These are phyloP conservation scores for Dunaliella sp. DNA, from an alignment of 139 green algal genomes.

Conservation along the genomic window DNA sequence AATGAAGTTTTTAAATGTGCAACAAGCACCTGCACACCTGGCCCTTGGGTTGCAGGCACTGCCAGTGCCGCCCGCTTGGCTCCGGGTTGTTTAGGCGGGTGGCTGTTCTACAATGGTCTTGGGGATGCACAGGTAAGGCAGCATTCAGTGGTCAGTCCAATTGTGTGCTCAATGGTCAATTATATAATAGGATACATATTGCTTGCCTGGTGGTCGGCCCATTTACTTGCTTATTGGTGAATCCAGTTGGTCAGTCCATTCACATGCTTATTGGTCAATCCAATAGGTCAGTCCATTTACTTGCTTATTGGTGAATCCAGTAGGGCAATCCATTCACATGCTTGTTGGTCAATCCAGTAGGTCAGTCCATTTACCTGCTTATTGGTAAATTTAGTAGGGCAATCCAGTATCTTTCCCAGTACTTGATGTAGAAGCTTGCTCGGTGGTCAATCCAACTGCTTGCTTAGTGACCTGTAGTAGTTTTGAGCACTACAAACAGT, in stretches of 20 bases:
- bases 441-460: too few relatives aligned
- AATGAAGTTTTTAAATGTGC: background rate
- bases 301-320: background rate
- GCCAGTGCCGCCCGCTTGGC: conserved; percentile 38
- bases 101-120: background rate
- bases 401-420: too few relatives aligned
- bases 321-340: background rate
- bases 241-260: background rate
- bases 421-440: too few relatives aligned
- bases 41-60: conserved; percentile 13
- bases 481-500: too few relatives aligned
- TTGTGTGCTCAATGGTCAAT: background rate
- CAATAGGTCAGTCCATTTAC: background rate
- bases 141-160: background rate
- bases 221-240: background rate
- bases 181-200: background rate
- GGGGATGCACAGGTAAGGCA: background rate
- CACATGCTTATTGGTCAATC: background rate
- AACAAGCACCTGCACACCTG: background rate
- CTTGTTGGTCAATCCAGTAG: background rate
- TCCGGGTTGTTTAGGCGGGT: background rate
- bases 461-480: too few relatives aligned
- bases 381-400: background rate
- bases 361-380: background rate
- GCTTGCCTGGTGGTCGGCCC: background rate